These are phyloP conservation scores for Puccinia triticina DNA, from an alignment of 1,284 basidiomycete genomes.

Conservation along the genomic window DNA sequence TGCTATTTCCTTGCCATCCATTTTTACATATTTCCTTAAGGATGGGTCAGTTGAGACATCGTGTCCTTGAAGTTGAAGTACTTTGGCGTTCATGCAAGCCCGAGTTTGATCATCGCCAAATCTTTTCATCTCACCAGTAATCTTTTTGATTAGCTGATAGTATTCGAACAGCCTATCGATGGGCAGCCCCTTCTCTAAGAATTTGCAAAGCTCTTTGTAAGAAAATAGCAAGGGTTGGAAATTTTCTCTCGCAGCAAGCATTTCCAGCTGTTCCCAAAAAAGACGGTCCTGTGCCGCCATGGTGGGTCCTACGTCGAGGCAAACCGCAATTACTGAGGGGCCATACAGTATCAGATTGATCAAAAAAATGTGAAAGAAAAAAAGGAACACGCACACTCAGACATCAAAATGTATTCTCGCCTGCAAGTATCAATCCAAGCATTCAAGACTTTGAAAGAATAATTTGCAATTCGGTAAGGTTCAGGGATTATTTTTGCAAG, in stretches of 20 bases:
- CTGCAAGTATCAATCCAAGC: neutral
- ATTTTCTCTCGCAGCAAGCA: neutral
- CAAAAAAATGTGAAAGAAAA: neutral
- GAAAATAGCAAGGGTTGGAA: neutral
- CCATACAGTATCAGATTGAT: neutral
- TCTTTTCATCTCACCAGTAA: neutral
- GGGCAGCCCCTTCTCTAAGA: neutral
- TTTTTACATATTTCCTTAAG: too few species aligned
- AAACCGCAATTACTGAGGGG: neutral
- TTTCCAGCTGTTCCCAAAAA: neutral
- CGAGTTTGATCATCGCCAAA: neutral
- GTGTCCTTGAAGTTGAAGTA: neutral
- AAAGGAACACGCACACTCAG: neutral
- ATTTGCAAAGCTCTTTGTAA: neutral
- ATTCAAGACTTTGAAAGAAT: neutral
- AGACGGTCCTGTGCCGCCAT: neutral
- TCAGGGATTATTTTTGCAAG: neutral
- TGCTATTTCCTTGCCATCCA: neutral
- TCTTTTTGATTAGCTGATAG: neutral
- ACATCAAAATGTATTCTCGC: neutral
- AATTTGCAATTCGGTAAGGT: neutral
- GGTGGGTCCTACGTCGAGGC: neutral
- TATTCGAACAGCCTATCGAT: neutral
- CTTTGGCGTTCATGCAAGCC: neutral
- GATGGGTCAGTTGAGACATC: neutral